Evolutionary conservation across 768 basidiomycete species (phyloP).

Genomic region (Rhodosporidiobolus sp.): DNA sequence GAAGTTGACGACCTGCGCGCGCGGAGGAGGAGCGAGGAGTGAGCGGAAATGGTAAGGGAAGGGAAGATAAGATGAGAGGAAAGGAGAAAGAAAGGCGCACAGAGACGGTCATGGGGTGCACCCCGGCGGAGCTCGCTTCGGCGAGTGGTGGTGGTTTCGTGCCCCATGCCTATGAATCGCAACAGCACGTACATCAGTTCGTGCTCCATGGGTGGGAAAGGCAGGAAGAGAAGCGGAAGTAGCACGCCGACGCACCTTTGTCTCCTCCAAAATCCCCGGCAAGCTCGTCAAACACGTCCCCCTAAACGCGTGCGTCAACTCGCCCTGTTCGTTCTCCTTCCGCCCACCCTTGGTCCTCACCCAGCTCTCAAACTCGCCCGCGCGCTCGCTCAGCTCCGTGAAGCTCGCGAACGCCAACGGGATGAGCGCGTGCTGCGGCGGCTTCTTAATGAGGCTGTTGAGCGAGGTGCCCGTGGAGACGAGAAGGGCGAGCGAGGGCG

Average conservation of each 20-base stretch:
- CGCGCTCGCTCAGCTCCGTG: slow-evolving; percentile 33
- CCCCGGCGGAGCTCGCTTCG: slow-evolving; percentile 24
- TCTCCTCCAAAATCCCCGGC: slow-evolving; percentile 44
- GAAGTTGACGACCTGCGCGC: slow-evolving; percentile 40
- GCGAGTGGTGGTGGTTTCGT: slow-evolving; percentile 19
- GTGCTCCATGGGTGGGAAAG: neutral
- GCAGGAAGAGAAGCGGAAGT: rapidly evolving
- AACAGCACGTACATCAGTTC: neutral
- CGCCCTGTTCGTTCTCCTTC: slow-evolving; percentile 44
- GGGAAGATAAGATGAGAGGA: neutral
- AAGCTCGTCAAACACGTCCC: slow-evolving; percentile 42
- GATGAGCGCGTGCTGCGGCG: slow-evolving; percentile 31
- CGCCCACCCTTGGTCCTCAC: slow-evolving; percentile 32
- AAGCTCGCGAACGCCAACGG: slow-evolving; percentile 41
- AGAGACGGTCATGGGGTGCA: slow-evolving; percentile 31
- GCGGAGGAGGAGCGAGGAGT: neutral
- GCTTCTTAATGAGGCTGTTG: slow-evolving; percentile 40
- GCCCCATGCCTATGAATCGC: slow-evolving; percentile 22
- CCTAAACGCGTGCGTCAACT: slow-evolving; percentile 40
- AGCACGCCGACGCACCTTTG: slow-evolving; percentile 22
- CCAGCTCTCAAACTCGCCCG: slow-evolving; percentile 40
- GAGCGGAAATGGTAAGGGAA: neutral
- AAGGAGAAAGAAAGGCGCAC: slow-evolving; percentile 14
- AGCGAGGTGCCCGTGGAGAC: slow-evolving; percentile 28
- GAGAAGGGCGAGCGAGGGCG: slow-evolving; percentile 36